Base-by-base conservation (phyloP, 176 grass and related monocot genomes). In the Phragmites australis region DNA sequence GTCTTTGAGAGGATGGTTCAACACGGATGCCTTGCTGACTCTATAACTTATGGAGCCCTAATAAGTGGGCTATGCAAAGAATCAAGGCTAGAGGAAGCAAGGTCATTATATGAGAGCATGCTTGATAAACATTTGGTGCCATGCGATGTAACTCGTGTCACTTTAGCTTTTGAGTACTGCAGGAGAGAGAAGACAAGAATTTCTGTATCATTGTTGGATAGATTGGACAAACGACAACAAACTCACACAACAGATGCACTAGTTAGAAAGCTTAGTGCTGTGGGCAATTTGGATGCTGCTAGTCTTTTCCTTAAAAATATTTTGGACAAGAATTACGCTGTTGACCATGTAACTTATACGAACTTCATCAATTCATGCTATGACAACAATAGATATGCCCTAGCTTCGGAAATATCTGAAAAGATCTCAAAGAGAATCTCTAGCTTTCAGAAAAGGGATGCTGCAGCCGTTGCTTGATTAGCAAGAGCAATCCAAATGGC, bases 51-150 rank as follows among this genome's bases (percentile, higher is more conserved):
- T 69, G 95, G 90, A 18, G 86, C 95, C 57, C 63, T 98, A 49
- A 89, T 94, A 83, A 98, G 92, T 75, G 92, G 90, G 16, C 78
- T 98, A 14, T 98, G 92, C 82, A 94, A 93, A 82, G 95, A 94
- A 49, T 94, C 83, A 0, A 94, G 95, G 40, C 37, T 98, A 77
- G 92, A 94, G 78, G 92, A 98, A 85, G 90, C 95, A 78, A 72
- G 88, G 41, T 86, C 89, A 77, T 82, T 98, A 18, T 98, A 91
- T 4, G 92, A 98, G 67, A 84, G 85, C 70, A 94, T 94, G 95
- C 67, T 94, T 65, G 95, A 98, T 77, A 98, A 98, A 80, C 86
- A 77, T 70, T 80, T 98, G 81, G 70, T 91, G 41, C 92, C 95
- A 54, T 98, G 92, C 5, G 84, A 98, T 88, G 90, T 93, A 74